A percentile compares a stretch with the other conserved stretches of the same genome.
phyloP scores from a whole-genome alignment of 352 stramenopile genomes.

The Pythium sp. region DNA sequence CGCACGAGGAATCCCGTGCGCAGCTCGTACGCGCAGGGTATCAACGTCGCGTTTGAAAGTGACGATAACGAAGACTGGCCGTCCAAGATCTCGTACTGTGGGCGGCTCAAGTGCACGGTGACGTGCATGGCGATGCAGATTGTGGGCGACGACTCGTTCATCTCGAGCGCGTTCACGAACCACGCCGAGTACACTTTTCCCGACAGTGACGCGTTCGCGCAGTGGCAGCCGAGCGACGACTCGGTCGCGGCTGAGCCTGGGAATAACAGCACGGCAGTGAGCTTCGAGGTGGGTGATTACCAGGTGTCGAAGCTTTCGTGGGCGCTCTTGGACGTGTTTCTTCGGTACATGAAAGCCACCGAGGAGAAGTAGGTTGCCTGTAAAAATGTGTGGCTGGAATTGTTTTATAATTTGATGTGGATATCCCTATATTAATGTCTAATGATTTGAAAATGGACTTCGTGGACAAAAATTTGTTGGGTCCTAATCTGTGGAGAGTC shows the following conservation, averaged over 20 bases:
- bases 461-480: neutral
- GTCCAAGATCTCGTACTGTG: constrained; percentile 43
- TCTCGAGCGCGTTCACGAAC: constrained; percentile 52
- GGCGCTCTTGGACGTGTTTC: constrained; percentile 21
- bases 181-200: constrained; percentile 39
- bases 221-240: constrained; percentile 28
- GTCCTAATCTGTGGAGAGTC: neutral
- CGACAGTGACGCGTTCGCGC: constrained; percentile 31
- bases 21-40: constrained; percentile 37
- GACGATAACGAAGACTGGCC: constrained; percentile 27
- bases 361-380: neutral
- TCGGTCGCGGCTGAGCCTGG: neutral
- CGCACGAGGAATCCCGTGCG: constrained; percentile 38
- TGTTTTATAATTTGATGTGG: neutral
- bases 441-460: neutral
- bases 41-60: constrained; percentile 35
- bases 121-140: constrained; percentile 63
- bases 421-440: neutral
- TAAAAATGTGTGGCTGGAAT: neutral
- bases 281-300: constrained; percentile 9
- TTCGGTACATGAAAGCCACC: constrained; percentile 15
- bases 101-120: constrained; percentile 39
- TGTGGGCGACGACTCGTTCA: constrained; percentile 30
- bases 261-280: neutral
- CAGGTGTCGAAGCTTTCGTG: constrained; percentile 11